Percentiles rank a stretch among this genome's conserved stretches.
These are phyloP conservation scores for Nemania abortiva DNA, from an alignment of 2,329 filamentous ascomycete genomes.

Conservation along the genomic window DNA sequence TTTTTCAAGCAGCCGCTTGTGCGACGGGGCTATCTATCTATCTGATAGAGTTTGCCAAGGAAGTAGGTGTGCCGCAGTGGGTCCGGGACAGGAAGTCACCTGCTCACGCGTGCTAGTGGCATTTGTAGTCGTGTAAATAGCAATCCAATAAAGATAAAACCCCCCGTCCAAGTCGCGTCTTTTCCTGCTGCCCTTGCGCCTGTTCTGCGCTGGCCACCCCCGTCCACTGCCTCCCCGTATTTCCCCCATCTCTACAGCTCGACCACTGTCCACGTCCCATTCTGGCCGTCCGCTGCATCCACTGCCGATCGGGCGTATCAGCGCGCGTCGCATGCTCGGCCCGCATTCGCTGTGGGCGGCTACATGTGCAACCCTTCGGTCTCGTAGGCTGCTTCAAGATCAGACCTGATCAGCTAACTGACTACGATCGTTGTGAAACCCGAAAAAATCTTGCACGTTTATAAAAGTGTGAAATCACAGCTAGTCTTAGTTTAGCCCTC, in stretches of 20 bases:
- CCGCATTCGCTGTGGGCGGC: constrained; percentile 14
- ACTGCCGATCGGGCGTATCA: constrained; percentile 23
- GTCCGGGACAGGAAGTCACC: constrained; percentile 31
- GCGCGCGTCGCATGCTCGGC: constrained; percentile 21
- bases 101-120: constrained; percentile 45
- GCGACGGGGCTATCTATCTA: not conserved
- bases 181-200: constrained; percentile 2
- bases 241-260: not conserved
- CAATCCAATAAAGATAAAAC: constrained; percentile 22
- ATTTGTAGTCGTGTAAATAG: not conserved
- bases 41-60: not conserved
- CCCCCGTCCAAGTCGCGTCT: constrained; percentile 44
- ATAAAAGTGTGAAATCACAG: not conserved
- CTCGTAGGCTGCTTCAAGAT: not conserved
- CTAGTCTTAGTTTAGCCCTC: not conserved
- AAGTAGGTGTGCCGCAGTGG: not conserved
- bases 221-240: constrained; percentile 11
- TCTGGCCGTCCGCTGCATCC: constrained; percentile 29
- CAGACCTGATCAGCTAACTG: not conserved
- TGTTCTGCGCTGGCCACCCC: constrained; percentile 31
- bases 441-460: not conserved
- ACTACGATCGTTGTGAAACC: not conserved
- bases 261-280: constrained; percentile 30
- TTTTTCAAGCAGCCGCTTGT: too few relatives aligned
- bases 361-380: constrained; percentile 11